These are phyloP conservation scores for Symbiotaphrina buchneri DNA, from an alignment of 495 filamentous ascomycete species.

Conservation along the genomic window DNA sequence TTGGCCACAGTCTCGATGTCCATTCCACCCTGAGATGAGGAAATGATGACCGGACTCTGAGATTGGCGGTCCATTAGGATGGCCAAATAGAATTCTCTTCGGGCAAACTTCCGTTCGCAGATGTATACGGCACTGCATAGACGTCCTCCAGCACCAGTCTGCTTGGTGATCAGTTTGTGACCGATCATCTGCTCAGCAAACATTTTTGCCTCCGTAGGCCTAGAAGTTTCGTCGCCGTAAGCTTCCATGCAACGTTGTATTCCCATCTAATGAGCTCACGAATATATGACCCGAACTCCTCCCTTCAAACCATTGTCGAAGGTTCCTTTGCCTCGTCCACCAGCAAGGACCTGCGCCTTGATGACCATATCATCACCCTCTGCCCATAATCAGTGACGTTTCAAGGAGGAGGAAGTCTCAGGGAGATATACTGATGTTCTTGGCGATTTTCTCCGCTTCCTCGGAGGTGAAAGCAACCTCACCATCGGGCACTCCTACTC, in stretches of 20 bases:
- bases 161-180: conserved; percentile 98
- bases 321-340: conserved; percentile 86
- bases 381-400: conserved; percentile 12
- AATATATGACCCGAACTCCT: conserved; percentile 96
- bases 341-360: conserved; percentile 96
- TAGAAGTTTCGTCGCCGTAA: too few relatives aligned
- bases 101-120: conserved; percentile 97
- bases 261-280: conserved; percentile 23
- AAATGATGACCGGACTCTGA: conserved; percentile 85
- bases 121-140: conserved; percentile 94
- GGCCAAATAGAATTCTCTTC: conserved; percentile 96
- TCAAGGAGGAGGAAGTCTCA: not conserved
- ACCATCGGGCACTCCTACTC: conserved; percentile 76
- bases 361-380: conserved; percentile 94
- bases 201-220: conserved; percentile 76
- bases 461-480: conserved; percentile 58
- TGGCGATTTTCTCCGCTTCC: conserved; percentile 82
- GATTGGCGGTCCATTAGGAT: conserved; percentile 89
- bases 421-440: conserved; percentile 43
- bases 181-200: conserved; percentile 99
- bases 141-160: conserved; percentile 80
- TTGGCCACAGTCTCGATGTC: conserved; percentile 97
- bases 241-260: not conserved
- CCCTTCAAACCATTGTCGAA: conserved; percentile 99
- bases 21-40: conserved; percentile 96